Evolutionary conservation across 2,329 filamentous ascomycete genomes (phyloP), one percentile per base, ranked within the genome.

Genomic region (Amesomyces nigricolor): DNA sequence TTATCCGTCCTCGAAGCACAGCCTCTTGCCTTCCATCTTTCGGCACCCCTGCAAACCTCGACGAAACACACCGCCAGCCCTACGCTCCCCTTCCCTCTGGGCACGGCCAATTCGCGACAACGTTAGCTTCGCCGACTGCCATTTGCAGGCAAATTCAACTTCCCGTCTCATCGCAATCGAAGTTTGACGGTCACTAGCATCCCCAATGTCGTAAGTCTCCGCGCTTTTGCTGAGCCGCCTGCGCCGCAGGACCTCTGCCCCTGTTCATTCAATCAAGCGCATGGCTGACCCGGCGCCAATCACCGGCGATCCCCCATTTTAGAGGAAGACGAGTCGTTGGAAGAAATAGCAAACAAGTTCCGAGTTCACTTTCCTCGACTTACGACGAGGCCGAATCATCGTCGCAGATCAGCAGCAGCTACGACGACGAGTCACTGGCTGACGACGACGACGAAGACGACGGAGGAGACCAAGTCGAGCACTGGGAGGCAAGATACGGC

Each of bases 111-210:
- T 30, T 17, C 16, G 13, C 46, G 3, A 37, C n/a, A 6, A 9
- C 19, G 55, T 53, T 54, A 51, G 43, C 5, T 8, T 35, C 32
- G 32, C 32, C 30, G 42, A 54, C 48, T 61, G 67, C 65, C 70
- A 70, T 73, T 74, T 73, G 64, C 72, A 77, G 22, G 22, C 22
- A 73, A 71, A 73, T 69, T 74, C 68, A 67, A 74, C 71, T 73
- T 10, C 37, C 64, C 62, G 65, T 57, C 69, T 72, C 64, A 75
- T 78, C 71, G 75, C 67, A 72, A 72, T 76, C 70, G 67, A 71
- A 75, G 69, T 70, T 71, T 68, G 69, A 67, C 65, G 64, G 62
- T 62, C 61, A 40, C 58, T 58, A 51, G 56, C 57, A 57, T 63
- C 68, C 59, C 67, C 67, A 70, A 72, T 72, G 70, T 69, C 68